Percentiles rank a stretch among this genome's conserved stretches.
These are phyloP conservation scores for Solanum verrucosum DNA, from an alignment of 257 asterid species.

Conservation along the genomic window DNA sequence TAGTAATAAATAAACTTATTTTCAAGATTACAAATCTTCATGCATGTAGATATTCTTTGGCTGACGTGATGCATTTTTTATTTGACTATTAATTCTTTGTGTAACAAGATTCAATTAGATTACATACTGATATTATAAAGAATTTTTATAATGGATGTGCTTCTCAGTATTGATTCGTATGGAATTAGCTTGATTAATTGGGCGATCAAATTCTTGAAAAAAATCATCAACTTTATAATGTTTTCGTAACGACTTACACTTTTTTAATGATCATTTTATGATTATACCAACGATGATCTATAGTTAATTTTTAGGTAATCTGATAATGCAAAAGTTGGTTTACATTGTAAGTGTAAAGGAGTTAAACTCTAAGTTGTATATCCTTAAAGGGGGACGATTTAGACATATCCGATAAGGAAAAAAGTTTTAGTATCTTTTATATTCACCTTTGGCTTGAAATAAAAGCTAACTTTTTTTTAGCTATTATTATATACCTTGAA, in stretches of 20 bases:
- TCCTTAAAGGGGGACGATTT: not conserved
- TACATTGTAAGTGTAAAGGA: not conserved
- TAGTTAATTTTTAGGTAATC: not conserved
- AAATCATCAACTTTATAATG: too few species aligned
- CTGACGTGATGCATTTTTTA: not conserved
- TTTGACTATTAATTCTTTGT: not conserved
- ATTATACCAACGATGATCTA: not conserved
- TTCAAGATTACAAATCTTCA: not conserved
- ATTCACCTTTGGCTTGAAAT: not conserved
- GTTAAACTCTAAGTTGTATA: not conserved
- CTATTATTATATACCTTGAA: not conserved
- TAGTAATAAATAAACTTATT: not conserved
- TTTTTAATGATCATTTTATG: not conserved
- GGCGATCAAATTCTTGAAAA: not conserved
- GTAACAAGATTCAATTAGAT: not conserved
- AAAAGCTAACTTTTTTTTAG: not conserved
- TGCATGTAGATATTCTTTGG: not conserved
- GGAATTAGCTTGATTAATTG: too few species aligned
- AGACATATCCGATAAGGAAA: not conserved
- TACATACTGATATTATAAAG: too few species aligned
- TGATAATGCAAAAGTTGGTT: not conserved
- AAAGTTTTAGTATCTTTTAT: not conserved
- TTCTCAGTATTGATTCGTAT: not conserved
- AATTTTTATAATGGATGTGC: not conserved
- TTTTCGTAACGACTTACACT: too few species aligned